Base-by-base conservation (phyloP, 257 asterid genomes). In the Solanum virginianum region DNA sequence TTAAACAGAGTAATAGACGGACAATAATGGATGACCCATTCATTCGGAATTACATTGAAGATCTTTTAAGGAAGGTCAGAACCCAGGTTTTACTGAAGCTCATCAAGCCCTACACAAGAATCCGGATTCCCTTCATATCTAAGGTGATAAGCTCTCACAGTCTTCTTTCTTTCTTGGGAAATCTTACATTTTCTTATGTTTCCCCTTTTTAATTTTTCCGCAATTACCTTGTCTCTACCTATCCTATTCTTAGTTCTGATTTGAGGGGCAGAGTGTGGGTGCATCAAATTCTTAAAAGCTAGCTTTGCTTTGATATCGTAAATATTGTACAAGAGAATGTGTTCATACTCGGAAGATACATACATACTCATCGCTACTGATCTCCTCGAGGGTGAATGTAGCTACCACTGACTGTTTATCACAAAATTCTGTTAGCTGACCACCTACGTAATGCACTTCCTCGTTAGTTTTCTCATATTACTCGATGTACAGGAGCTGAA, bases 21-120 rank as follows among this genome's bases (percentile, higher is more conserved):
- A 96, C 98, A 10, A 96, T 96, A 89, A 96, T 95, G 99, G 99
- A 96, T 85, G 99, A 96, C 85, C 98, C 94, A 12, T 96, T 96
- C 86, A 96, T 96, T 84, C 90, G 99, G 74, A 94, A 94, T 86
- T 96, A 96, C 92, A 95, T 96, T 87, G 99, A 96, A 91, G 99
- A 96, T 92, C 98, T 96, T 85, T 89, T 96, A 81, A 96, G 93
- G 92, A 96, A 96, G 85, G 98, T 96, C 86, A 92, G 99, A 86
- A 96, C 99, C 20, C 99, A 95, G 82, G 99, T 96, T 89, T 87
- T 96, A 91, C 95, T 96, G 54, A 96, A 95, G 92, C 98, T 96
- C 87, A 96, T 96, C 65, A 96, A 94, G 90, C 99, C 99, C 81
- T 96, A 96, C 88, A 96, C 99, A 66, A 93, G 98, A 88, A 94